Evolutionary conservation across 345 rosid genomes (phyloP).

Genomic region (Ricinus communis): DNA sequence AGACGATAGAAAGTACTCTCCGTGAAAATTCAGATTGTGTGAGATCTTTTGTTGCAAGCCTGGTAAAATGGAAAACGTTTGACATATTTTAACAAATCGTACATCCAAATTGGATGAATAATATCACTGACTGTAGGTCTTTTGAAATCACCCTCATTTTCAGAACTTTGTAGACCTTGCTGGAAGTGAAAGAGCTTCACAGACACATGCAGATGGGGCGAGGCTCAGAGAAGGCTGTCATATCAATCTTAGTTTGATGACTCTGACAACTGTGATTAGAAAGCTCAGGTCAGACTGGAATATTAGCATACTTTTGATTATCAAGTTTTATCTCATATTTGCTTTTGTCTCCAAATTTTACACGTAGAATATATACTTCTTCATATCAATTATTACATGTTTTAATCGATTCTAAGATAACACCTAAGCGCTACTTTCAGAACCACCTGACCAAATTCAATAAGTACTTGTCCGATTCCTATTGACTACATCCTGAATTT

Average conservation of each 20-base stretch:
- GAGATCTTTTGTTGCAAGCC: constrained; percentile 90
- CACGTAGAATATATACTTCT: background rate
- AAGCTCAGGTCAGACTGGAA: constrained; percentile 72
- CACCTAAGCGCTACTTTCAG: background rate
- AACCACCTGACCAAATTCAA: background rate
- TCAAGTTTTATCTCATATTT: too few relatives aligned
- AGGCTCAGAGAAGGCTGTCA: constrained; percentile 99
- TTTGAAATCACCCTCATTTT: constrained; percentile 23
- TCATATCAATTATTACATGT: background rate
- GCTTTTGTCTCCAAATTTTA: background rate
- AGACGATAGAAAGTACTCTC: constrained; percentile 90
- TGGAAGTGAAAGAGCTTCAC: constrained; percentile 99
- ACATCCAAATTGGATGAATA: background rate
- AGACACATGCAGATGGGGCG: constrained; percentile 92
- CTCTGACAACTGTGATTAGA: constrained; percentile 94
- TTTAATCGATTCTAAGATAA: background rate
- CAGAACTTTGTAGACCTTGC: constrained; percentile 99
- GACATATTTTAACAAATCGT: background rate
- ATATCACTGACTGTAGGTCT: constrained; percentile 6
- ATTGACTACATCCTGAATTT: constrained; percentile 15
- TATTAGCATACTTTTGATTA: background rate
- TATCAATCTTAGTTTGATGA: constrained; percentile 98
- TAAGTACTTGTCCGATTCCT: background rate
- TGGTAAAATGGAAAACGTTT: constrained; percentile 45
- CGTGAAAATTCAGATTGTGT: constrained; percentile 94